Percentiles rank a stretch among this genome's conserved stretches.
phyloP scores from a whole-genome alignment of 345 rosid genomes.

The Microthlaspi erraticum region DNA sequence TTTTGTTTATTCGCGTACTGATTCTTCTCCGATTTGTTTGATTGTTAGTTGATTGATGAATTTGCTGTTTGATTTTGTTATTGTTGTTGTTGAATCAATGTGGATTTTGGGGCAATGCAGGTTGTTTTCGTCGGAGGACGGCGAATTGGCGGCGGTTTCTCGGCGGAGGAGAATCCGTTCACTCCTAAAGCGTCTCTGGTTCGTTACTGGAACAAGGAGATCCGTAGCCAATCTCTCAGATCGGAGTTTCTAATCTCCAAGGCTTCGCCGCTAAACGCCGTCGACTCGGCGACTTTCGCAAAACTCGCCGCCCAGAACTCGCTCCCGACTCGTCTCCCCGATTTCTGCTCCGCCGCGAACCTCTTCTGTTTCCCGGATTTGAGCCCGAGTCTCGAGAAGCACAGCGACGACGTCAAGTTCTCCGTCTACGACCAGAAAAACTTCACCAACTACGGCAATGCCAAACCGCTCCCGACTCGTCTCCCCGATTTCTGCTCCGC shows the following conservation, averaged over 20 bases:
- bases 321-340: slow-evolving; percentile 61
- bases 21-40: background rate
- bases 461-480: slow-evolving; percentile 59
- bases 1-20: background rate
- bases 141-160: slow-evolving; percentile 39
- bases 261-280: slow-evolving; percentile 73
- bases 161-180: slow-evolving; percentile 61
- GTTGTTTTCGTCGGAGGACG: slow-evolving; percentile 44
- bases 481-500: slow-evolving; percentile 79
- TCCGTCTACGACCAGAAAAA: slow-evolving; percentile 59
- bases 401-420: slow-evolving; percentile 58
- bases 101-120: slow-evolving; percentile 48
- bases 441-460: slow-evolving; percentile 79
- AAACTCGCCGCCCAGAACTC: slow-evolving; percentile 71
- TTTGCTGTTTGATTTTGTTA: background rate
- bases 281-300: slow-evolving; percentile 64
- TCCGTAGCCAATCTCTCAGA: slow-evolving; percentile 51
- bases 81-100: slow-evolving; percentile 7
- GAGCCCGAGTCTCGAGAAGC: slow-evolving; percentile 49
- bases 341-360: slow-evolving; percentile 81
- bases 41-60: background rate
- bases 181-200: slow-evolving; percentile 72
- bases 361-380: slow-evolving; percentile 87
- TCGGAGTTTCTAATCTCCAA: slow-evolving; percentile 74
- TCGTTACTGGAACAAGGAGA: slow-evolving; percentile 90